Percentiles rank a stretch among this genome's conserved stretches.
Evolutionary conservation across 495 filamentous ascomycete species (phyloP).

Genomic region (Aspergillus ostianus): DNA sequence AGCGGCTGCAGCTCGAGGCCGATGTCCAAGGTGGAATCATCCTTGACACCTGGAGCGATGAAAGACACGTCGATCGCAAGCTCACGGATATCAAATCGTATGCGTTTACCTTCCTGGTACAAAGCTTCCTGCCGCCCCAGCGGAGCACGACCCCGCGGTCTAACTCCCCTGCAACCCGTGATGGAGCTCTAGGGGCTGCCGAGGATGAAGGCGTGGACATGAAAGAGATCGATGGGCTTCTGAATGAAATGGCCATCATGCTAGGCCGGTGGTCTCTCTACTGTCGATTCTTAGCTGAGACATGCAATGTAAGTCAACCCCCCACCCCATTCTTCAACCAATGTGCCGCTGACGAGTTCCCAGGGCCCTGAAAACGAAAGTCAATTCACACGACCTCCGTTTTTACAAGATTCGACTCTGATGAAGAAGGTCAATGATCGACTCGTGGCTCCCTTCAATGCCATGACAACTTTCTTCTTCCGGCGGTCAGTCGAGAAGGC

Average conservation of each 20-base stretch:
- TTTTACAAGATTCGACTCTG: conserved; percentile 73
- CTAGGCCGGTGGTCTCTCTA: conserved; percentile 92
- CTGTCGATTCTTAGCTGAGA: conserved; percentile 80
- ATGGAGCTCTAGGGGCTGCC: conserved; percentile 41
- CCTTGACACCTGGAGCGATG: conserved; percentile 91
- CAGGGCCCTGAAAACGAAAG: conserved; percentile 28
- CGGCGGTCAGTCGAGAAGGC: conserved; percentile 93
- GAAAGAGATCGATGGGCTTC: conserved; percentile 84
- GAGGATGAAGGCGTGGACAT: conserved; percentile 94
- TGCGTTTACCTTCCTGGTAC: conserved; percentile 93
- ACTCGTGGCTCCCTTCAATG: conserved; percentile 75
- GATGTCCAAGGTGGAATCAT: conserved; percentile 98
- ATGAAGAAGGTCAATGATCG: conserved; percentile 69
- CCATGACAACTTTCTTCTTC: conserved; percentile 93
- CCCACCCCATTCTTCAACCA: conserved; percentile 13
- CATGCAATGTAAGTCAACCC: conserved; percentile 63
- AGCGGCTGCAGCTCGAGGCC: conserved; percentile 87
- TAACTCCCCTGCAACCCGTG: conserved; percentile 63
- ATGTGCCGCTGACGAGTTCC: conserved; percentile 20
- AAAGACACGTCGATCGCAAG: conserved; percentile 76
- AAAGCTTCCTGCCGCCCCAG: conserved; percentile 81
- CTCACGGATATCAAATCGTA: conserved; percentile 95
- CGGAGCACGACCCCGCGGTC: conserved; percentile 53
- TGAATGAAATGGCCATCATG: conserved; percentile 88
- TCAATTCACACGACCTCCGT: conserved; percentile 54